Evolutionary conservation across 2,329 filamentous ascomycete genomes (phyloP), one percentile per base, ranked within the genome.

Genomic region (Cryphonectria nitschkei): DNA sequence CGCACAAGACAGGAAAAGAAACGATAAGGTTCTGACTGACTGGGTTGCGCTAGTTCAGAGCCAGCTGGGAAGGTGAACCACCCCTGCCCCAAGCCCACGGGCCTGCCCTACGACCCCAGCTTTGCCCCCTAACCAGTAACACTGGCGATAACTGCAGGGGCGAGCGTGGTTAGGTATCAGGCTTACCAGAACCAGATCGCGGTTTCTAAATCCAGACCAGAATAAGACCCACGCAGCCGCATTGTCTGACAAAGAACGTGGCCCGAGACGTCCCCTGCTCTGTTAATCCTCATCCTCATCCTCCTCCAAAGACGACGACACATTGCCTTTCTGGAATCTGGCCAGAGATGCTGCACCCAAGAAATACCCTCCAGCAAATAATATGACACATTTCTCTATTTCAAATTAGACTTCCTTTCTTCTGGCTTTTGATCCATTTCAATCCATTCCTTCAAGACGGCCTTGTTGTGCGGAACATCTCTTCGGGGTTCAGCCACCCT

Each of bases 191-290:
- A 41, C 19, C 60, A 62, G 34, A 62, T 62, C 34, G 22, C 60
- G 8, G 60, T 43, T 65, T 46, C 62, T 65, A 65, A 65, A 65
- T 65, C 62, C n/a, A 65, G 62, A 52, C 43, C 58, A 37, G 16
- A 50, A 50, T 65, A 32, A n/a, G 62, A 8, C 29, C 62, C 62
- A 50, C 62, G 26, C 29, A 32, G 62, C 41, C 62, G 62, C 62
- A 65, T 50, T 50, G 41, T 65, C 62, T 65, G 62, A 65, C 62
- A 65, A 65, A 65, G 62, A 65, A 65, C 62, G 62, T 65, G 62
- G 62, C 62, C 43, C 34, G 58, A 61, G 32, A 32, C 52, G 26
- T 29, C 54, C 54, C 54, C 54, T 58, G 26, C 54, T 58, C 54
- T 26, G 29, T 56, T 29, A 8, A 26, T 26, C 22, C 26, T n/a